Base-by-base conservation (phyloP, 2,329 filamentous ascomycete genomes). In the Zasmidium cellare region DNA sequence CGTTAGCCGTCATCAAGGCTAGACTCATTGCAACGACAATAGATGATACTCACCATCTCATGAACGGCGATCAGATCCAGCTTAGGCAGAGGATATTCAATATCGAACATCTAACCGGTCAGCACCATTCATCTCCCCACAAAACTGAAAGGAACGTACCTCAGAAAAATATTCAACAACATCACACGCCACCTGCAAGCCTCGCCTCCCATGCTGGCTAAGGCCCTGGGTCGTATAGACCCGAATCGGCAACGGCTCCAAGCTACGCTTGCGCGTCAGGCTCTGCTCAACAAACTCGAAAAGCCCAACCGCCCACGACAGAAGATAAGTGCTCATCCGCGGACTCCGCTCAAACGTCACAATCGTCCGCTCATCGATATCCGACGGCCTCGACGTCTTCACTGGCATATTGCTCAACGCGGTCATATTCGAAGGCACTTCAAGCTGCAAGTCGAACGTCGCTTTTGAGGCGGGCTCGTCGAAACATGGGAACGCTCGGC, bases 401-500 rank as follows among this genome's bases (percentile, higher is more conserved):
- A 46, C 86, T 2, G 91, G 91, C 92, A 96, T 96, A 79, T 97
- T 97, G 78, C 90, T 94, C 41, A 97, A 81, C 19, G 91, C 92
- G 44, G 91, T 87, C 75, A 93, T 89, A 65, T 92, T 89, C 52
- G 87, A 86, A 19, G 93, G 92, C 46, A 96, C 82, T 77, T 96
- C 92, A 62, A 97, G 88, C 69, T 91, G 83, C 58, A 97, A 89
- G 74, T 96, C 91, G 70, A 96, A 97, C 3, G 91, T 93, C 12
- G 93, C 91, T 79, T 97, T 97, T 63, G 97, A 83, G 69, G 94
- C 96, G 45, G 93, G 93, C 77, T 97, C 93, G 72, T 97, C 93
- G 70, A 97, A 97, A 78, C 93, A 97, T 49, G 93, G 93, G 77
- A 97, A 96, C 11, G 92, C 92, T 64, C 92, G 84, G 65, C 93